Conservation (phyloP, 495 filamentous ascomycete genomes). For the Aspergillus funiculosus region DNA sequence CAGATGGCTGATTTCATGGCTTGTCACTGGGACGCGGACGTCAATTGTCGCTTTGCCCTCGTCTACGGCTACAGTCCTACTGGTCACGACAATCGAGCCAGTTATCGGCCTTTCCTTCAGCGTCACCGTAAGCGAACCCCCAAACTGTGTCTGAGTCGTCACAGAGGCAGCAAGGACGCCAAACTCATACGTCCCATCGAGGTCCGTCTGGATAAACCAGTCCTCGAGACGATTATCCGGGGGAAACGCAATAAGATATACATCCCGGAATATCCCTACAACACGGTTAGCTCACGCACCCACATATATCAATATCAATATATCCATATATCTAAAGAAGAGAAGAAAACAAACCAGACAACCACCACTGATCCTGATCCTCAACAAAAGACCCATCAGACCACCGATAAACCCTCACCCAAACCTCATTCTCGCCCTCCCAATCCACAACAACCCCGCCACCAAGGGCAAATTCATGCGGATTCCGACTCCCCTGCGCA, state of each 20-base stretch:
- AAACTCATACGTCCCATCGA: background rate
- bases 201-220: background rate
- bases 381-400: constrained; percentile 14
- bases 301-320: too few species aligned
- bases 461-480: constrained; percentile 12
- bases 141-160: background rate
- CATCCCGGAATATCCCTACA: constrained; percentile 6
- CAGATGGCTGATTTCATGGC: too few species aligned
- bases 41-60: too few species aligned
- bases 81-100: too few species aligned
- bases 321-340: too few species aligned
- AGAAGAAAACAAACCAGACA: too few species aligned
- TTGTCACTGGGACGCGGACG: too few species aligned
- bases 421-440: background rate
- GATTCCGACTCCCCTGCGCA: constrained; percentile 13
- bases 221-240: background rate
- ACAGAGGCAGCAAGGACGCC: background rate
- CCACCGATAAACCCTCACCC: constrained; percentile 11
- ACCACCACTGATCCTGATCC: constrained; percentile 17
- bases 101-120: too few species aligned
- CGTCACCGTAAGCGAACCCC: too few species aligned
- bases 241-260: background rate
- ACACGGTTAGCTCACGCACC: too few species aligned
- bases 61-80: too few species aligned
- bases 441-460: constrained; percentile 42